phyloP scores from a whole-genome alignment of 352 stramenopile genomes.

The Phytophthora rubi region DNA sequence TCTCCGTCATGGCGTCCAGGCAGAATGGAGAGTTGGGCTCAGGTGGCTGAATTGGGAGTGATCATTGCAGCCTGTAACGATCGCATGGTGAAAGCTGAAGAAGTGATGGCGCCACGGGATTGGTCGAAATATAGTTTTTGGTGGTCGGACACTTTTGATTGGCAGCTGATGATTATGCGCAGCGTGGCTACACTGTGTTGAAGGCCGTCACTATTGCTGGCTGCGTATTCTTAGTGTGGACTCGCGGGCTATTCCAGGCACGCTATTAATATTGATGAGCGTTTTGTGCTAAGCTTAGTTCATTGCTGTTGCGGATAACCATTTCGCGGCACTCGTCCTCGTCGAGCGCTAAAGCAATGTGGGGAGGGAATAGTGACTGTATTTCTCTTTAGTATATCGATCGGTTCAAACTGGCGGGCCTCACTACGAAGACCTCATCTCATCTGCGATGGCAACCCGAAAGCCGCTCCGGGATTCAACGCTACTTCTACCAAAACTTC shows the following conservation, averaged over 20 bases:
- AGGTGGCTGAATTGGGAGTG: slow-evolving; percentile 18
- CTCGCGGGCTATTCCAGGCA: no score
- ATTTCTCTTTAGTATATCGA: slow-evolving; percentile 26
- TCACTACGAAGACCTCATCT: not conserved
- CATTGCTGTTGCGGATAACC: not conserved
- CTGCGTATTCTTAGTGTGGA: not conserved
- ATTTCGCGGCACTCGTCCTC: not conserved
- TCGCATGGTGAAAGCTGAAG: slow-evolving; percentile 11
- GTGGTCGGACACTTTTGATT: slow-evolving; percentile 1
- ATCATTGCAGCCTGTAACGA: slow-evolving; percentile 8
- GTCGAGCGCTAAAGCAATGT: not conserved
- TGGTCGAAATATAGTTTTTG: not conserved
- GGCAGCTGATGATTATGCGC: slow-evolving; percentile 3
- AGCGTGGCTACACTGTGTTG: not conserved
- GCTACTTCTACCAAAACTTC: slow-evolving; percentile 27
- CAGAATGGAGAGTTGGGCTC: not conserved
- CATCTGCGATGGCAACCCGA: not conserved
- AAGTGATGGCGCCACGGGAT: not conserved
- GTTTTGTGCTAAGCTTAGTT: not conserved
- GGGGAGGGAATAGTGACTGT: slow-evolving; percentile 5
- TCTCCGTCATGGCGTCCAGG: slow-evolving; percentile 23
- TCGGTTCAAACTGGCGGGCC: not conserved
- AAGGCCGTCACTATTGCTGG: not conserved
- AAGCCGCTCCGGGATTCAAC: slow-evolving; percentile 7
- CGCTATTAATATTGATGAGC: not conserved